Base-by-base conservation (phyloP, 441 rosid species). In the Euphorbia corollata region DNA sequence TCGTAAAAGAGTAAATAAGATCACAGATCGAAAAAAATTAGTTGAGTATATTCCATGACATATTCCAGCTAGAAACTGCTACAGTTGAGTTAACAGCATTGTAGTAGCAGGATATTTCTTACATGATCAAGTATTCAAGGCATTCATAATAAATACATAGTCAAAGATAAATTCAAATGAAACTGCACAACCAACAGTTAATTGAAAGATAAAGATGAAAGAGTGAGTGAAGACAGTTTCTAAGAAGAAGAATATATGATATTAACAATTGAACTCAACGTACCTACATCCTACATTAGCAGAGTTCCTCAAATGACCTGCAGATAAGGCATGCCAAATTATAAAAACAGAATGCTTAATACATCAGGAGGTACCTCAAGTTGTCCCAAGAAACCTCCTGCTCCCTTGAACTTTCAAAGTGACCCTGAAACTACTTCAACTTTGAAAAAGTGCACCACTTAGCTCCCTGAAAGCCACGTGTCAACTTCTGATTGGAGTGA, bases 291-390 rank as follows among this genome's bases (percentile, higher is more conserved):
- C 76, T 79, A 67, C 81, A 78, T 74, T 69, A 69, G 85, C 80
- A 78, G 80, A 78, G 80, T 74, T 71, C 74, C 61, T 72, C 78
- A 76, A 63, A 68, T 12, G 62, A 84, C 85, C 87, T 84, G 87
- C 84, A 80, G 77, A 63, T 61, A 80, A 80, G 78, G 80, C 76
- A 80, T 70, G 73, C 71, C 73, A 76, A 71, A 69, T 64, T 74
- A 71, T 70, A 62, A 74, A 54, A 68, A 45, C 19, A 58, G 63
- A 63, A 71, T 60, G n/a, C n/a, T n/a, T n/a, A n/a, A n/a, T n/a
- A n/a, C n/a, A n/a, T n/a, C n/a, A n/a, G n/a, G n/a, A n/a, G n/a
- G n/a, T n/a, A n/a, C n/a, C n/a, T n/a, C n/a, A n/a, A n/a, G n/a
- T n/a, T n/a, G n/a, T n/a, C n/a, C n/a, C n/a, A n/a, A n/a, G n/a